phyloP scores from a whole-genome alignment of 2,329 filamentous ascomycete genomes.

The Colletotrichum gigasporum region DNA sequence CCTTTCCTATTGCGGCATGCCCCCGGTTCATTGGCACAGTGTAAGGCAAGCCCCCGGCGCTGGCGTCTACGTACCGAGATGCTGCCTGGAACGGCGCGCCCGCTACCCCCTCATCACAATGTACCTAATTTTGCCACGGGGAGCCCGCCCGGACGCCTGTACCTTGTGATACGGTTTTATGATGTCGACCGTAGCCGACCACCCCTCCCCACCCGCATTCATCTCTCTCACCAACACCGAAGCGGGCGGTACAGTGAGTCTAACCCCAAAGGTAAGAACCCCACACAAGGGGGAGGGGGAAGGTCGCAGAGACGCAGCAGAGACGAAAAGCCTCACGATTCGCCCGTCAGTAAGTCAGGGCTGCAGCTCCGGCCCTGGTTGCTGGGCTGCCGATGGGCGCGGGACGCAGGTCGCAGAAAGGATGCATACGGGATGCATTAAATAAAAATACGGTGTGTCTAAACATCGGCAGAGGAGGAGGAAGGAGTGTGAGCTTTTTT shows the following conservation, averaged over 20 bases:
- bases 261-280: not conserved
- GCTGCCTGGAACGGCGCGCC: not conserved
- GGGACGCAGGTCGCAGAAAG: not conserved
- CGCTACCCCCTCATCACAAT: not conserved
- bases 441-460: not conserved
- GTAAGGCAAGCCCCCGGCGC: not conserved
- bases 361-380: not conserved
- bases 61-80: not conserved
- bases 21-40: constrained; percentile 2
- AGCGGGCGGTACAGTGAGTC: not conserved
- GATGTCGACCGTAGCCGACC: not conserved
- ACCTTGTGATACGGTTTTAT: not conserved
- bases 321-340: too few species aligned
- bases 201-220: not conserved
- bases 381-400: not conserved
- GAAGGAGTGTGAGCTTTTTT: too few species aligned
- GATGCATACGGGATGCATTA: not conserved
- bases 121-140: not conserved
- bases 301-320: not conserved
- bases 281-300: not conserved
- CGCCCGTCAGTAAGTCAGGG: too few species aligned
- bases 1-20: constrained; percentile 27
- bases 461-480: too few species aligned
- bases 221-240: not conserved
- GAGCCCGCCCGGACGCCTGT: not conserved